Evolutionary conservation across 2,329 filamentous ascomycete genomes (phyloP).

Genomic region (Talaromyces pinophilus): DNA sequence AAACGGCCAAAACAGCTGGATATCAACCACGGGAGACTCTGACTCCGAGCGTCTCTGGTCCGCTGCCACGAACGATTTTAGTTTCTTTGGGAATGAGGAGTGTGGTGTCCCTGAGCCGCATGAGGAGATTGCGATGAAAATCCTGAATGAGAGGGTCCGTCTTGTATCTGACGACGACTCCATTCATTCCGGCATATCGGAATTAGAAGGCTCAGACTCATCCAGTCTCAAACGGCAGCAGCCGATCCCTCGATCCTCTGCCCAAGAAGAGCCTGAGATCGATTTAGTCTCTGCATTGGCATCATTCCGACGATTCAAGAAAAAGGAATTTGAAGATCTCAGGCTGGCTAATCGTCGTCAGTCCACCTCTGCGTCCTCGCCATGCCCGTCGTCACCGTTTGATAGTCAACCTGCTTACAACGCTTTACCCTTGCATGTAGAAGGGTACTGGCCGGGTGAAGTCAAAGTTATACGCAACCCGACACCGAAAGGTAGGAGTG

Average conservation of each 20-base stretch:
- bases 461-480: slow-evolving; percentile 58
- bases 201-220: slow-evolving; percentile 22
- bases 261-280: slow-evolving; percentile 30
- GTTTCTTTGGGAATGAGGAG: slow-evolving; percentile 62
- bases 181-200: slow-evolving; percentile 24
- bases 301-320: slow-evolving; percentile 56
- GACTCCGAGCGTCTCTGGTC: slow-evolving; percentile 63
- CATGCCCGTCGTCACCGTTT: slow-evolving; percentile 24
- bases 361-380: background rate
- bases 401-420: slow-evolving; percentile 25
- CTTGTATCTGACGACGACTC: slow-evolving; percentile 37
- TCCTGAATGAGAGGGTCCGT: slow-evolving; percentile 48
- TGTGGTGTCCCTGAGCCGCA: slow-evolving; percentile 48
- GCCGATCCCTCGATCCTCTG: slow-evolving; percentile 14
- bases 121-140: slow-evolving; percentile 45
- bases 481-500: slow-evolving; percentile 41
- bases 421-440: slow-evolving; percentile 46
- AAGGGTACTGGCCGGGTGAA: slow-evolving; percentile 62
- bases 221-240: background rate
- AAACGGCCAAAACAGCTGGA: slow-evolving; percentile 50
- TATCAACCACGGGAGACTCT: slow-evolving; percentile 60
- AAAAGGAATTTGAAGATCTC: slow-evolving; percentile 49
- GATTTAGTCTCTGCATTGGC: slow-evolving; percentile 59
- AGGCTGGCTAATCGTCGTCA: slow-evolving; percentile 31
- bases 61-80: slow-evolving; percentile 61